Evolutionary conservation across 2,329 filamentous ascomycete species (phyloP).

Genomic region (Cucurbitaria berberidis): DNA sequence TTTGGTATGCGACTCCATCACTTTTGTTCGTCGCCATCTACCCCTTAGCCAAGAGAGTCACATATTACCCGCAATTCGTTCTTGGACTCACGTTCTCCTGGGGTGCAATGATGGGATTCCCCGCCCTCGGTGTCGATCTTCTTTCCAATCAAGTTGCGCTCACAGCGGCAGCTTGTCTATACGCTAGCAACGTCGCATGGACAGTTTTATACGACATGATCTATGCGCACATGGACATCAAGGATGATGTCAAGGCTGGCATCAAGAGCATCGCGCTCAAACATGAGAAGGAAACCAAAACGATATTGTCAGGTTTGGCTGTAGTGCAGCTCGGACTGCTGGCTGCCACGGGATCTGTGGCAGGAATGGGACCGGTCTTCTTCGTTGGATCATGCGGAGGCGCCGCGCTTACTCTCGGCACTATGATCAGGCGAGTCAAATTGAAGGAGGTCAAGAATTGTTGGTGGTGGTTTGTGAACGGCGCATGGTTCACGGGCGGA

Average conservation of each 20-base stretch:
- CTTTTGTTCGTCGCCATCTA: constrained; percentile 76
- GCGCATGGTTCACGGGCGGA: constrained; percentile 67
- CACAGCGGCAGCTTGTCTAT: constrained; percentile 71
- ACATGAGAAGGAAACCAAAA: constrained; percentile 78
- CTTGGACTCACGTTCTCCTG: constrained; percentile 86
- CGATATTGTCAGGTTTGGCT: constrained; percentile 73
- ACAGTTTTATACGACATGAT: constrained; percentile 92
- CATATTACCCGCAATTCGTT: constrained; percentile 84
- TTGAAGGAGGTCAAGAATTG: constrained; percentile 64
- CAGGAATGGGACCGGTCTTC: constrained; percentile 64
- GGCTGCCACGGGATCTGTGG: constrained; percentile 70
- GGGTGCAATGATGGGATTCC: constrained; percentile 88
- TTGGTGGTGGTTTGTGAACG: constrained; percentile 70
- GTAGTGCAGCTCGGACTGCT: constrained; percentile 72
- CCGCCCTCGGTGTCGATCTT: constrained; percentile 79
- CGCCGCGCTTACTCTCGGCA: constrained; percentile 59
- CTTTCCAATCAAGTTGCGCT: constrained; percentile 67
- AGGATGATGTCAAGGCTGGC: constrained; percentile 82
- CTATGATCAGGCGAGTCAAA: constrained; percentile 66
- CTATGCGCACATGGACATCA: constrained; percentile 90
- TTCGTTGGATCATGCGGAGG: constrained; percentile 65
- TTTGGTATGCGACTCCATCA: constrained; percentile 79
- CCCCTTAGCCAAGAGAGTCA: constrained; percentile 83
- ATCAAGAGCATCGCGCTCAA: constrained; percentile 88
- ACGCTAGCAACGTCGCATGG: constrained; percentile 82